phyloP scores from a whole-genome alignment of 768 basidiomycete species.

The Boletus reticulatus region DNA sequence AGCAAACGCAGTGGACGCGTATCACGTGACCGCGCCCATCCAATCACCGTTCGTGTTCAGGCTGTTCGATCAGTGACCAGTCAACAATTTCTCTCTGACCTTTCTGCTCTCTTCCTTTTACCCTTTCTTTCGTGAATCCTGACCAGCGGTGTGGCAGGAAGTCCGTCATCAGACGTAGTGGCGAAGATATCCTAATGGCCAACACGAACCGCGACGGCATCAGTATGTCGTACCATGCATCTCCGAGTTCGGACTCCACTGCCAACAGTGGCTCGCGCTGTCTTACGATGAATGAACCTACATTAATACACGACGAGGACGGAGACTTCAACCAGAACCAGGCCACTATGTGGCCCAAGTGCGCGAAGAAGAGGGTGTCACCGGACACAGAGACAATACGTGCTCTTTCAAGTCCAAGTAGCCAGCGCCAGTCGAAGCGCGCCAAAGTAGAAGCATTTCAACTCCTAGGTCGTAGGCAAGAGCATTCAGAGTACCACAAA shows the following conservation, averaged over 20 bases:
- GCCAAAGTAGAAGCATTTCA: slow-evolving; percentile 23
- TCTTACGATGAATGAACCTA: background rate
- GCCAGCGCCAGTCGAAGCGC: slow-evolving; percentile 24
- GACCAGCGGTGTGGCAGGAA: background rate
- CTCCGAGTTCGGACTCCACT: background rate
- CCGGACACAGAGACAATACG: slow-evolving; percentile 22
- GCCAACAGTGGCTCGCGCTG: background rate
- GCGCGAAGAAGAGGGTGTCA: slow-evolving; percentile 31
- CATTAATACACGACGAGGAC: background rate
- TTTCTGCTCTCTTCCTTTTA: background rate
- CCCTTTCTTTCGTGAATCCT: background rate
- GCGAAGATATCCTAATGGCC: slow-evolving; percentile 11
- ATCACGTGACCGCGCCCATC: slow-evolving; percentile 3
- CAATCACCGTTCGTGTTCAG: slow-evolving; percentile 1
- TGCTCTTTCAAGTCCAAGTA: slow-evolving; percentile 9
- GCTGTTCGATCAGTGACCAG: too few relatives aligned
- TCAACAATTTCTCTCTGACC: background rate
- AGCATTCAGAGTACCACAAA: slow-evolving; percentile 16
- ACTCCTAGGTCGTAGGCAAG: slow-evolving; percentile 9
- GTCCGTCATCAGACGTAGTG: background rate
- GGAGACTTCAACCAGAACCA: background rate
- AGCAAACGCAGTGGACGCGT: background rate
- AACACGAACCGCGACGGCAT: slow-evolving; percentile 13
- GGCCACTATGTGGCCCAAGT: background rate
- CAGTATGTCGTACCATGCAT: slow-evolving; percentile 2